A percentile compares a stretch with the other conserved stretches of the same genome.
Evolutionary conservation across 441 rosid genomes (phyloP).

Genomic region (Arabidopsis lyrata): DNA sequence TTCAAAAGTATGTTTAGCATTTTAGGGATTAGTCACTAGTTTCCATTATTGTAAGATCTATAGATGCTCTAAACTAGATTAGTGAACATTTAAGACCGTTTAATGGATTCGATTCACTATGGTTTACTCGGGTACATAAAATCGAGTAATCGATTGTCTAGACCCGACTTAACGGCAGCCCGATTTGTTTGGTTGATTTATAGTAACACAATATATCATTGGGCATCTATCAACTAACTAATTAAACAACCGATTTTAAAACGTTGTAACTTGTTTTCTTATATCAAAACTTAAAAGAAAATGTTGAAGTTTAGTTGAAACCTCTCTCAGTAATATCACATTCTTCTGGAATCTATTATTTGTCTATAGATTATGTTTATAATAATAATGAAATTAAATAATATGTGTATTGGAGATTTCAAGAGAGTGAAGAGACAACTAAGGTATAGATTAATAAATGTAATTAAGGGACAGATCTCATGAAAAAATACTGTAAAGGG

Average conservation of each 20-base stretch:
- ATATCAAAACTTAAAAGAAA: background rate
- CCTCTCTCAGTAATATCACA: conserved; percentile 13
- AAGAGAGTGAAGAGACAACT: conserved; percentile 34
- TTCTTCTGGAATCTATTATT: conserved; percentile 5
- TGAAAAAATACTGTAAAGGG: conserved; percentile 5
- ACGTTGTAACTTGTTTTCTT: no score
- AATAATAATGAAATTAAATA: background rate
- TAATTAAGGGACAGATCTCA: conserved; percentile 35
- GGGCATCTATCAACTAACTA: no score
- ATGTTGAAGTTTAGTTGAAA: conserved; percentile 24
- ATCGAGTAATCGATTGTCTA: background rate
- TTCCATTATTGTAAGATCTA: no score
- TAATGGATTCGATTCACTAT: background rate
- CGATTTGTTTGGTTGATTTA: background rate
- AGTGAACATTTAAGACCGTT: background rate
- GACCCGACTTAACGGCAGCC: background rate
- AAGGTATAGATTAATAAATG: background rate
- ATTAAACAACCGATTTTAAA: background rate
- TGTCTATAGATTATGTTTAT: background rate
- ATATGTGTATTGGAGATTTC: conserved; percentile 3
- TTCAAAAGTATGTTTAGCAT: no score
- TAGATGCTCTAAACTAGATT: no score
- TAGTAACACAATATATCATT: background rate
- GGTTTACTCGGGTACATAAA: background rate
- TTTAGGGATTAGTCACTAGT: background rate